A percentile compares a stretch with the other conserved stretches of the same genome.
phyloP scores from a whole-genome alignment of 2,329 filamentous ascomycete species.

The Cercospora sp. region DNA sequence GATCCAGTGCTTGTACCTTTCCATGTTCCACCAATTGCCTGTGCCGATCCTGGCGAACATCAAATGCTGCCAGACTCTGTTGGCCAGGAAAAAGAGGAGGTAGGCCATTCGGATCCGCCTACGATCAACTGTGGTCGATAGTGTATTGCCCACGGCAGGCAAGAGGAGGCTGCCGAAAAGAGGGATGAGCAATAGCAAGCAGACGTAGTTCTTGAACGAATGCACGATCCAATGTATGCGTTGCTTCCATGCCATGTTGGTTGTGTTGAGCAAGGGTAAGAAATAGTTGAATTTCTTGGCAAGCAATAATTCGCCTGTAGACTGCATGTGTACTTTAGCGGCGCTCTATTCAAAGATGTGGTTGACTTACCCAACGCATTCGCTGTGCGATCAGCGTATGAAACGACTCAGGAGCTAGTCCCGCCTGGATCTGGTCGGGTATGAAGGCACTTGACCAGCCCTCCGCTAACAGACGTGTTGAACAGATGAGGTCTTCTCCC shows the following conservation, averaged over 20 bases:
- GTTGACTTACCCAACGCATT: constrained; percentile 49
- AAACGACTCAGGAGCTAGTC: constrained; percentile 59
- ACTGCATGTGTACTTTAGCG: neutral
- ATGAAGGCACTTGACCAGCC: constrained; percentile 64
- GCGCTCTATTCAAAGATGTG: neutral
- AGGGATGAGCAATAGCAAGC: neutral
- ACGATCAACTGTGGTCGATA: neutral
- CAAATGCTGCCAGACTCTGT: constrained; percentile 6
- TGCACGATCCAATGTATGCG: constrained; percentile 5
- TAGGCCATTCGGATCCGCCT: neutral
- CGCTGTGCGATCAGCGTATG: constrained; percentile 59
- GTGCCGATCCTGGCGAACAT: constrained; percentile 9
- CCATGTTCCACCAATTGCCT: constrained; percentile 10
- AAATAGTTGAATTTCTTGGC: constrained; percentile 2
- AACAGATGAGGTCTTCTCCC: constrained; percentile 62
- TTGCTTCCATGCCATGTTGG: neutral
- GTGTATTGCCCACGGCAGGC: neutral
- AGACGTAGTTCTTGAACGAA: constrained; percentile 7
- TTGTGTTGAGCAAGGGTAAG: constrained; percentile 1
- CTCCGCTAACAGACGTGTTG: constrained; percentile 58
- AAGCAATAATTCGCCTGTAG: neutral
- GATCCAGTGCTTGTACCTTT: constrained; percentile 12
- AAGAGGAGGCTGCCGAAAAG: neutral
- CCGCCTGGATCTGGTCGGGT: constrained; percentile 61
- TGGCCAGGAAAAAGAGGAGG: constrained; percentile 1